Evolutionary conservation across 805 yeast species (phyloP), one percentile per base, ranked within the genome.

Genomic region (Starmerella stigmatis): DNA sequence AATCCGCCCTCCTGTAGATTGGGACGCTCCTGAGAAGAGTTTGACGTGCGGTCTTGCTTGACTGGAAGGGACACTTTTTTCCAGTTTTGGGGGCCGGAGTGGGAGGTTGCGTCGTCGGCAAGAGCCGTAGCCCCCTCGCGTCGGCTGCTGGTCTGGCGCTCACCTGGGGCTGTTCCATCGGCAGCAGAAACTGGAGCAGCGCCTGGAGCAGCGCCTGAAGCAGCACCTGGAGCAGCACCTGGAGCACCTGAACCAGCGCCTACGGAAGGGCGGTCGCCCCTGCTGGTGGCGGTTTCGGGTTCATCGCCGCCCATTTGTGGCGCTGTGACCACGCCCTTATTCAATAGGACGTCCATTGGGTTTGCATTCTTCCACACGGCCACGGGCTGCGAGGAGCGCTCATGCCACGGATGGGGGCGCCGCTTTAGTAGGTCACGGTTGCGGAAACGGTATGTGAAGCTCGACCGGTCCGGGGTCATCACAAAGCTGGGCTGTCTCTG

Each of bases 401-500:
- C 42, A 13, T 42, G 28, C 10, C 41, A 41, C 1, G 56, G 52
- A 9, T 35, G 29, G 1, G 56, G 56, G 5, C 38, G 37, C 11
- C 50, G 48, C 16, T 42, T 43, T 11, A 43, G 21, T 6, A 56
- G 19, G 17, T 56, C 56, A 1, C 48, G 38, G n/a, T 21, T 37
- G 11, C 42, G 37, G 23, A 49, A 46, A 4, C 37, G 28, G 37
- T 53, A 53, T 15, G 45, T 41, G 32, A 43, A 42, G 15, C 45
- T 40, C 9, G 56, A 49, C 2, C 38, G 28, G 21, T 56, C 57
- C 10, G 60, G 57, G 3, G 54, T 48, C 28, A 56, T 46, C 4
- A 52, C 46, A 19, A 50, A 54, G 12, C 56, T 47, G 0, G 57
- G 52, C 29, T 55, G 50, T 15, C 57, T 45, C 17, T 46, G 48